Evolutionary conservation across 768 basidiomycete species (phyloP), one percentile per base, ranked within the genome.

Genomic region (Tricholoma flavovirens): DNA sequence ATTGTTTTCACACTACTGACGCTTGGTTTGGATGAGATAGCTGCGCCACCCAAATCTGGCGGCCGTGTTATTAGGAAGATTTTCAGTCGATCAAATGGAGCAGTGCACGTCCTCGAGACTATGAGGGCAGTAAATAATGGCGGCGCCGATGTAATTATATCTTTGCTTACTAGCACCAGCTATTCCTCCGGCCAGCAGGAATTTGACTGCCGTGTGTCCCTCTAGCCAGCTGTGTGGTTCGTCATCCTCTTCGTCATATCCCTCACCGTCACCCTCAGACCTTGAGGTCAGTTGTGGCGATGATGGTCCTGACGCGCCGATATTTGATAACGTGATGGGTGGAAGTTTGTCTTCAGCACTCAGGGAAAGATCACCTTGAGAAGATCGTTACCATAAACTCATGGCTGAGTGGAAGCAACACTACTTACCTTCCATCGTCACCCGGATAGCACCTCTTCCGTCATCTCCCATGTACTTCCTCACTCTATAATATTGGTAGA

Each of bases 61-160:
- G 87, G 77, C 56, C 91, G 80, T 22, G 97, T 98, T 59, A 98
- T 98, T 56, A 99, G 80, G 71, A 97, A 98, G 54, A 99, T 82
- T 70, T 96, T 99, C 51, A 99, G 77, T 53, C 97, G 85, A 74
- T 99, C 97, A 61, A 98, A 98, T 0, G 97, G 97, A 5, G 97
- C 97, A 0, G 97, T 99, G 57, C 92, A 94, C 45, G 95, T 90
- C 62, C 97, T 81, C 12, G 96, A 98, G 26, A 98, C 97, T 97
- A 64, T 19, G 32, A 36, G 46, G n/a, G 51, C 49, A 53, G 54
- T 52, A 6, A 38, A 52, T 21, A 15, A 29, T 51, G 73, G n/a
- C 17, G 83, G 85, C 15, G 9, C 10, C 83, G 83, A 61, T 26
- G n/a, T 48, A 43, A 45, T 29, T 40, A 54, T 24, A 32, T 22